These are phyloP conservation scores for Penicillium sumatraense DNA, from an alignment of 2,329 filamentous ascomycete species.

Conservation along the genomic window DNA sequence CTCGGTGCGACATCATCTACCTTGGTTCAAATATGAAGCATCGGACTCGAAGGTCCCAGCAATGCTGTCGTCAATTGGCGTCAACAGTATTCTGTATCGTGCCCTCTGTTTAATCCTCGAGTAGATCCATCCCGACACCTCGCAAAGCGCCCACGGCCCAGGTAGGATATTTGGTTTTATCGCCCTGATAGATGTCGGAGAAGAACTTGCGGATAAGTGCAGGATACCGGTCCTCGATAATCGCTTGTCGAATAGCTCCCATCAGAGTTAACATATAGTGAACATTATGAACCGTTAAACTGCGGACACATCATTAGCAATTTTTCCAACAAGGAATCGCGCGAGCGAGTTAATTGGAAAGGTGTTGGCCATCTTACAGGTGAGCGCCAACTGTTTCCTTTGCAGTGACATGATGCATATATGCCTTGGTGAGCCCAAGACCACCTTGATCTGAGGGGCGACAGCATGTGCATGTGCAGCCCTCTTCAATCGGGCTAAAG, in stretches of 20 bases:
- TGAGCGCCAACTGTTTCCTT: slow-evolving; percentile 95
- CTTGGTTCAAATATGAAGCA: no score
- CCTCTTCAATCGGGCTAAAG: slow-evolving; percentile 81
- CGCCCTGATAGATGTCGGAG: slow-evolving; percentile 65
- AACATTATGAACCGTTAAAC: slow-evolving; percentile 93
- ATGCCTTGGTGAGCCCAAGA: slow-evolving; percentile 82
- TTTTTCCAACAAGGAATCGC: no score
- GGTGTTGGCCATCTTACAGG: slow-evolving; percentile 47
- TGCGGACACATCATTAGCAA: slow-evolving; percentile 41
- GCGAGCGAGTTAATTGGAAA: no score
- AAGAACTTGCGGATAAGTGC: slow-evolving; percentile 81
- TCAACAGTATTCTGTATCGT: not conserved
- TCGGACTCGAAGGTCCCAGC: not conserved
- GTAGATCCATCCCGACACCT: slow-evolving; percentile 78
- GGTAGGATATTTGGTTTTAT: slow-evolving; percentile 69
- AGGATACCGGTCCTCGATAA: slow-evolving; percentile 81
- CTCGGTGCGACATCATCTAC: no score
- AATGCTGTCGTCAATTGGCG: not conserved
- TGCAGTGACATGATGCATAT: slow-evolving; percentile 85
- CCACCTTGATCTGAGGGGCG: slow-evolving; percentile 67
- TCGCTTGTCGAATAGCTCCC: slow-evolving; percentile 72
- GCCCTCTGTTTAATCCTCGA: slow-evolving; percentile 37
- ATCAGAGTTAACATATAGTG: slow-evolving; percentile 89
- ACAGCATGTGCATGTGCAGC: slow-evolving; percentile 81
- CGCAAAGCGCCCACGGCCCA: slow-evolving; percentile 85